Evolutionary conservation across 805 yeast species (phyloP), one percentile per base, ranked within the genome.

Genomic region (Scheffersomyces stipitis): DNA sequence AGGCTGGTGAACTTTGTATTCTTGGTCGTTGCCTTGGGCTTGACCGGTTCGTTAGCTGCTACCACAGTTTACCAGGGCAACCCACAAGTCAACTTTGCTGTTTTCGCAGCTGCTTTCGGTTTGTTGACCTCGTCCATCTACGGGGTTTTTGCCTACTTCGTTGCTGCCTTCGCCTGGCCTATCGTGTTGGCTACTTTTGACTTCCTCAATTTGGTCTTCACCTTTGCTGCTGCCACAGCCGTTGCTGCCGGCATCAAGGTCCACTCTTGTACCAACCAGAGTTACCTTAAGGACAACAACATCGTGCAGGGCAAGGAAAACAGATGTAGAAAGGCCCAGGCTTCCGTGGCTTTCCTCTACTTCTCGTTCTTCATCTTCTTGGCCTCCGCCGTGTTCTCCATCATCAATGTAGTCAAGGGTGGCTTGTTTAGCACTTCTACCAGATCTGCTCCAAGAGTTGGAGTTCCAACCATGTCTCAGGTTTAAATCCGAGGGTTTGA

Each of bases 261-360:
- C 47, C 96, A 89, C 76, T 83, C 95, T 28, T 91, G 99, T 76
- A 42, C 71, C 51, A 84, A 88, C 80, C 49, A 70, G 44, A 41
- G 28, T 38, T 89, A 86, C 75, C 42, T 89, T 49, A 71, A 79
- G 51, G 33, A 52, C 48, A 91, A 91, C 77, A 64, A 64, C 44
- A 76, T 86, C 52, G 65, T 86, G 43, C 87, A 86, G 71, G 95
- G 95, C 49, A 73, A 82, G 29, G 56, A 70, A 15, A 86, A 80
- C 57, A 81, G 98, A 75, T 93, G 99, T 74, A 86, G 97, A 76
- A 83, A 87, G 72, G 89, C 95, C 38, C 98, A 93, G 76, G 88
- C 88, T 45, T 63, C 83, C 14, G 75, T 73, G 52, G 89, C 90
- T 35, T 86, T 86, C 80, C 75, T 85, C 58, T 93, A 80, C 83